Percentiles rank a stretch among this genome's conserved stretches.
phyloP scores from a whole-genome alignment of 2,329 filamentous ascomycete species.

The Hymenoscyphus linearis region DNA sequence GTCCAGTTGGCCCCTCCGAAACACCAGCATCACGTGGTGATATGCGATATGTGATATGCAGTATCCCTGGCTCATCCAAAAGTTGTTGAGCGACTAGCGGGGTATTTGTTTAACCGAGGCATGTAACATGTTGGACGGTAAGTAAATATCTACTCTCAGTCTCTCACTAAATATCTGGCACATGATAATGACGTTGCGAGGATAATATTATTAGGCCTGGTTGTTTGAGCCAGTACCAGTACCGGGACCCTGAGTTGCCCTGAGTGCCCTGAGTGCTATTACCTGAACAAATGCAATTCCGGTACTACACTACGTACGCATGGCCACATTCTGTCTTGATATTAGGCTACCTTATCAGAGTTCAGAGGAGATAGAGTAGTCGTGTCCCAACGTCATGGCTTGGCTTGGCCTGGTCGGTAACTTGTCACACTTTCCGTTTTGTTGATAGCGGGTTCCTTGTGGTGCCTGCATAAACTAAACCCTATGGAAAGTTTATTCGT shows the following conservation, averaged over 20 bases:
- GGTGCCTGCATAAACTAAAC: conserved; percentile 8
- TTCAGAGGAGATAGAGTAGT: not conserved
- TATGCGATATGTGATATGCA: not conserved
- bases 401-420: not conserved
- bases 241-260: not conserved
- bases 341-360: not conserved
- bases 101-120: not conserved
- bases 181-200: not conserved
- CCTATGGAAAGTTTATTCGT: conserved; percentile 3
- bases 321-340: too few species aligned
- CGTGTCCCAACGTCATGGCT: not conserved
- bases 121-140: not conserved
- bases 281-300: too few species aligned
- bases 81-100: conserved; percentile 4
- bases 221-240: not conserved
- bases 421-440: not conserved
- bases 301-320: too few species aligned
- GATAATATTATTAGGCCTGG: too few species aligned
- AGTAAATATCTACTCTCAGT: too few species aligned
- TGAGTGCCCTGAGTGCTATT: too few species aligned
- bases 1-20: too few species aligned
- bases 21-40: not conserved
- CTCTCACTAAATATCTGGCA: not conserved
- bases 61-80: not conserved
- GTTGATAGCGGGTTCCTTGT: not conserved